Evolutionary conservation across 495 filamentous ascomycete species (phyloP).

Genomic region (Podospora pseudocomata): DNA sequence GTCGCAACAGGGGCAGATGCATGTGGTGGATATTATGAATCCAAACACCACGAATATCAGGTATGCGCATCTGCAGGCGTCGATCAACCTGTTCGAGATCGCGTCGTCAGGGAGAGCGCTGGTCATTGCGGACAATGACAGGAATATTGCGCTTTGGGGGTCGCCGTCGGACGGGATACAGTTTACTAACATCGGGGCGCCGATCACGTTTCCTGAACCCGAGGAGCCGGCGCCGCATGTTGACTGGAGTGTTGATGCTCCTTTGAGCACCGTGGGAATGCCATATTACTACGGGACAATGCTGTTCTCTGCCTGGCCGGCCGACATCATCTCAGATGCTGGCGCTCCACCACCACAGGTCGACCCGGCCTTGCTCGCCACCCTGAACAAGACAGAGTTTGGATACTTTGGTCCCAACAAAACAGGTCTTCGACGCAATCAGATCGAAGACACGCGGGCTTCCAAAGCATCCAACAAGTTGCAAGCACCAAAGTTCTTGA

Average conservation of each 20-base stretch:
- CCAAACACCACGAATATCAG: conserved; percentile 83
- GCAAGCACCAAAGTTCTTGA: conserved; percentile 79
- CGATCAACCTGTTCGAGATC: conserved; percentile 72
- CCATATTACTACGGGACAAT: conserved; percentile 80
- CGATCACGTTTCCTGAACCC: conserved; percentile 72
- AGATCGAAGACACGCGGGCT: conserved; percentile 72
- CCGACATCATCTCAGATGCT: conserved; percentile 72
- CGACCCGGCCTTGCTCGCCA: conserved; percentile 67
- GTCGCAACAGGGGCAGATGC: conserved; percentile 85
- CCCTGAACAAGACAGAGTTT: conserved; percentile 63
- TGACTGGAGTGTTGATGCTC: conserved; percentile 70
- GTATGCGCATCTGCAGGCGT: conserved; percentile 71
- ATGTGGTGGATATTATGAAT: conserved; percentile 94
- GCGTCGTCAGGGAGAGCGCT: conserved; percentile 88
- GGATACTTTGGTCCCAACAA: conserved; percentile 75
- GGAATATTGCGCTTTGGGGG: conserved; percentile 83
- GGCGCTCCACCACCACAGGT: conserved; percentile 75
- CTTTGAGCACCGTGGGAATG: conserved; percentile 82
- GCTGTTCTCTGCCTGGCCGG: conserved; percentile 86
- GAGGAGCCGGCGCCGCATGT: conserved; percentile 42
- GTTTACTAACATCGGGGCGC: conserved; percentile 79
- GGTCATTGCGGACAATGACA: conserved; percentile 74
- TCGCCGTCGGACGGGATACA: conserved; percentile 78
- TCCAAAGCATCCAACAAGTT: conserved; percentile 48
- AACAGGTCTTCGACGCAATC: conserved; percentile 68